Base-by-base conservation (phyloP, 106 monocot species). In the Phalaenopsis aphrodite region DNA sequence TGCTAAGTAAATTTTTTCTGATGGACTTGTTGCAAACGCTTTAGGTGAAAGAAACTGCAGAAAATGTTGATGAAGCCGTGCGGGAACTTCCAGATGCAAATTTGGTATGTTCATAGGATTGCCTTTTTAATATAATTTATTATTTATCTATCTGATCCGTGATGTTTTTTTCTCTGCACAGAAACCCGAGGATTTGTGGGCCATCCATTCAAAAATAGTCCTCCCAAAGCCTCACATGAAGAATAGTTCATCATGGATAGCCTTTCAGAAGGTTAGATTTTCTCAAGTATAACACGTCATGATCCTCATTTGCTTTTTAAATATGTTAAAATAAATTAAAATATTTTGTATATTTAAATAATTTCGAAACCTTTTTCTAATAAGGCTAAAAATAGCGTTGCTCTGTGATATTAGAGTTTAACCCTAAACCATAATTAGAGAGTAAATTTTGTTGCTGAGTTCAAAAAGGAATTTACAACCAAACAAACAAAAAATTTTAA, bases 11-110 rank as follows among this genome's bases (percentile, higher is more conserved):
- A 42, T 2, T 45, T 42, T 41, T 76, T 52, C 49, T 76, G 76
- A 24, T 49, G 9, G 43, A 19, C 42, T 57, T 43, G 74, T 2
- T 75, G 30, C 42, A 30, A 56, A 56, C 23, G 41, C 74, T 81
- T 86, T 85, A 98, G 98, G 94, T 94, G 75, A 98, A 92, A 88
- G 89, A 98, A 88, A 98, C 98, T 64, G 98, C 98, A 84, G 92
- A 88, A 74, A 91, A 94, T 83, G 84, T 98, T 82, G 91, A 91
- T 89, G 92, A 94, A 82, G 98, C 98, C 83, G 92, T 89, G 42
- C 90, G 90, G 79, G 98, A 98, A 79, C 92, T 98, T 83, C 98
- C 98, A 39, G 98, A 98, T 89, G 92, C 91, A 79, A 94, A 98
- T 85, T 84, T 86, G 92, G 98, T 98, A 85, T 85, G 46, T 10